Base-by-base conservation (phyloP, 495 filamentous ascomycete species). In the Hyphodiscus hymeniophilus region DNA sequence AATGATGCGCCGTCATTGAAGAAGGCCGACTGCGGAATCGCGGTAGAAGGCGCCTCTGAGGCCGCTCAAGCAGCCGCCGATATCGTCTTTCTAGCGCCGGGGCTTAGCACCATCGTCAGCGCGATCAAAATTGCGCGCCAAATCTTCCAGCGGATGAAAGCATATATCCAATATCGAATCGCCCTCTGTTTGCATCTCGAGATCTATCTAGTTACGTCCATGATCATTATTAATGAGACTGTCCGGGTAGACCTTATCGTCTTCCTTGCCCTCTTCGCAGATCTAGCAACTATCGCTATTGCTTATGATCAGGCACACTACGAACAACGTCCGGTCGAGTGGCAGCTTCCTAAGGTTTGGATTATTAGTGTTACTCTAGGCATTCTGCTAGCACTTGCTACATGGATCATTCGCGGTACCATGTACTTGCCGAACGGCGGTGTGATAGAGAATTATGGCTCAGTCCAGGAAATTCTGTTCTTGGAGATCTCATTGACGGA, bases 81-180 rank as follows among this genome's bases (percentile, higher is more conserved):
- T 74, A 86, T 86, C 51, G 82, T 86, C 61, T 86, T 86, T 77
- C 80, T 86, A 56, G 82, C 82, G 42, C 82, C 81, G 38, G 82
- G 82, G 80, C 80, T 86, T 32, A 74, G 68, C 69, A 86, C 82
- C 54, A 86, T 86, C 40, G 82, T 86, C 61, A 73, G 80, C 64
- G 81, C 82, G 51, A 86, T 86, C 71, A 86, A 86, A 73, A 81
- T 82, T 55, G 79, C 82, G 53, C 80, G 82, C 59, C 77, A 86
- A 66, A 86, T 86, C 60, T 86, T 86, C 80, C 82, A 86, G 71
- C 82, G 82, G 58, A 86, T 86, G 82, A 86, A 86, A 75, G 76
- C 81, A 31, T 86, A 86, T 61, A 84, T 86, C 52, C 81, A 86
- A 64, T 86, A 86, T 70, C 82, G 82, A 77, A 86, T 86, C 60